These are phyloP conservation scores for Magnolia kwangsiensis DNA, from an alignment of 164 flowering plant genomes.

Conservation along the genomic window DNA sequence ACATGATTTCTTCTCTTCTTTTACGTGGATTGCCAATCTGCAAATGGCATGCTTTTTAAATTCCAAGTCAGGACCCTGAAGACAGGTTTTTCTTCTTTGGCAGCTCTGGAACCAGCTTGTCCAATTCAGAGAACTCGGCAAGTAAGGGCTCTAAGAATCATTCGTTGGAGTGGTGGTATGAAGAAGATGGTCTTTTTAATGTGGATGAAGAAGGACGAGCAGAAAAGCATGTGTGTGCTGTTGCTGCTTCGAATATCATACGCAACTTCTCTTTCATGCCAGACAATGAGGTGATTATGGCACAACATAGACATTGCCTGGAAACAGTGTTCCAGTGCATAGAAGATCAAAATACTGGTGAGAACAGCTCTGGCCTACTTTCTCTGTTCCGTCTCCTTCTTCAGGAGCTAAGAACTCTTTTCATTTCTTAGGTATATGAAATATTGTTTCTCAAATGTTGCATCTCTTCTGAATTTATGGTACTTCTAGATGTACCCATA, in stretches of 20 bases:
- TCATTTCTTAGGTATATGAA: background rate
- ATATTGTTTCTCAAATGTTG: background rate
- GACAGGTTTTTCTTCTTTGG: slow-evolving; percentile 3
- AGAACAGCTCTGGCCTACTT: background rate
- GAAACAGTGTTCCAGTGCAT: slow-evolving; percentile 83
- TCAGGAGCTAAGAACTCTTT: background rate
- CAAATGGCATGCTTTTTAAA: background rate
- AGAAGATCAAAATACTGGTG: slow-evolving; percentile 66
- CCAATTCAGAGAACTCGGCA: slow-evolving; percentile 35
- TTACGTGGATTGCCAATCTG: background rate
- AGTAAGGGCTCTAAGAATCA: slow-evolving; percentile 37
- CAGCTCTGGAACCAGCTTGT: slow-evolving; percentile 43
- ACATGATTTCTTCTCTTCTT: background rate
- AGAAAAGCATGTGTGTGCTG: slow-evolving; percentile 94
- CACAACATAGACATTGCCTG: slow-evolving; percentile 79
- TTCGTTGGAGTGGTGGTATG: slow-evolving; percentile 73
- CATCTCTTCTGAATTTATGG: background rate
- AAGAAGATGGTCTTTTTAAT: slow-evolving; percentile 92
- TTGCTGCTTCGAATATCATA: slow-evolving; percentile 90
- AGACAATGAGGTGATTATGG: slow-evolving; percentile 80
- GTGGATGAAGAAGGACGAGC: slow-evolving; percentile 87
- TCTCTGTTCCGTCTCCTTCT: background rate
- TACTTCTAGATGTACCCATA: background rate
- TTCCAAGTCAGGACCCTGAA: background rate
- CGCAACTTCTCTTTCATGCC: slow-evolving; percentile 98